Conservation (phyloP, 2,329 filamentous ascomycete genomes). For the Fusarium brevicatenulatum region DNA sequence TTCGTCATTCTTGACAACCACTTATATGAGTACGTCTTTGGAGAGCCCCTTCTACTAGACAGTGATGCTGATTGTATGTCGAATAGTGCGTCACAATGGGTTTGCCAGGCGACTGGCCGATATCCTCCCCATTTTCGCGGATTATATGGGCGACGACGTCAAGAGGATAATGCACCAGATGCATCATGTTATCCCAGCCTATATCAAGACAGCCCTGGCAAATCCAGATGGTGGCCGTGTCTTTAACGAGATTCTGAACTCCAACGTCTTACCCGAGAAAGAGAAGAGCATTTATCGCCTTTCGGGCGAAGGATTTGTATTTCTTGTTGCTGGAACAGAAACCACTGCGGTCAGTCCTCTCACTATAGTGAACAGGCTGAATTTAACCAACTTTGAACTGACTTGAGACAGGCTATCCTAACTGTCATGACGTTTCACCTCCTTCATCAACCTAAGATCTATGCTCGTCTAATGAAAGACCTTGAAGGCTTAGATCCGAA, state of each 20-base stretch:
- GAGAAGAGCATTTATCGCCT: constrained; percentile 51
- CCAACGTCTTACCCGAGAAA: constrained; percentile 44
- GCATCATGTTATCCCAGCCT: constrained; percentile 26
- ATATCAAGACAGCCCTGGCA: constrained; percentile 11
- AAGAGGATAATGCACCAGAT: constrained; percentile 29
- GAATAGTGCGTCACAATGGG: constrained; percentile 43
- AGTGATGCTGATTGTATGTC: background rate
- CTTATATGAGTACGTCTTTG: constrained; percentile 39
- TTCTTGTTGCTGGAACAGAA: constrained; percentile 53
- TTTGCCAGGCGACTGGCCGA: constrained; percentile 40
- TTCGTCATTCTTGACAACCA: constrained; percentile 45
- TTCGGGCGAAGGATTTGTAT: constrained; percentile 50
- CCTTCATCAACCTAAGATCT: constrained; percentile 46
- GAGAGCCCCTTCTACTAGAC: background rate
- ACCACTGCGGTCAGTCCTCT: constrained; percentile 47
- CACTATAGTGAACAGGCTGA: accelerated
- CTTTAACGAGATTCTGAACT: constrained; percentile 31
- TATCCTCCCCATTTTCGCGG: constrained; percentile 3
- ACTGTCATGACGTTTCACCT: constrained; percentile 51
- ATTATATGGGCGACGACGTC: constrained; percentile 27
- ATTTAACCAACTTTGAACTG: accelerated
- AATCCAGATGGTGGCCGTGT: constrained; percentile 24
- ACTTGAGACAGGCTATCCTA: constrained; percentile 38
- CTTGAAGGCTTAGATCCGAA: constrained; percentile 43
- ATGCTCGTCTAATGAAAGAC: constrained; percentile 46